These are phyloP conservation scores for Syzygium malaccense DNA, from an alignment of 441 rosid species.

Conservation along the genomic window DNA sequence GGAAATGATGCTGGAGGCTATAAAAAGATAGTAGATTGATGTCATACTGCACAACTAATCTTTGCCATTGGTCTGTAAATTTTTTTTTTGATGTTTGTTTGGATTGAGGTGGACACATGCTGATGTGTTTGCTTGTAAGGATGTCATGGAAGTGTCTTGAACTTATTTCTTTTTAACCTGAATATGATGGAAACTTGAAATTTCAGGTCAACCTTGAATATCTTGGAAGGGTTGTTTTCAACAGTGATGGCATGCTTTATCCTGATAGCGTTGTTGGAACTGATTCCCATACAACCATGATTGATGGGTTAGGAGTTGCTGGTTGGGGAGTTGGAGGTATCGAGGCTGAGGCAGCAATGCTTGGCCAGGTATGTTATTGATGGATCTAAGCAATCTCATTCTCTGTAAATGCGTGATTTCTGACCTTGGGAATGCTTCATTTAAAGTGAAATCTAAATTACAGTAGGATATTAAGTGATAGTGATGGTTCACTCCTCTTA, in stretches of 20 bases:
- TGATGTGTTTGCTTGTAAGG: background rate
- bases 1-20: background rate
- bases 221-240: conserved; percentile 96
- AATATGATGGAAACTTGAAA: conserved; percentile 8
- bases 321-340: conserved; percentile 99
- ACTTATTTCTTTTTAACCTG: background rate
- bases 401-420: background rate
- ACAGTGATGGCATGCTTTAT: conserved; percentile 63
- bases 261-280: conserved; percentile 99
- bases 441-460: background rate
- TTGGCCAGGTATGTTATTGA: conserved; percentile 79
- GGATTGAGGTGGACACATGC: background rate
- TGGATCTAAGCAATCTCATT: background rate
- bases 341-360: conserved; percentile 98
- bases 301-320: conserved; percentile 98
- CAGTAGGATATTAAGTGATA: background rate
- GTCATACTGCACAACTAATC: background rate
- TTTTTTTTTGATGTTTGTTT: background rate
- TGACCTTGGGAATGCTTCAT: background rate
- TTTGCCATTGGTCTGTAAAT: background rate
- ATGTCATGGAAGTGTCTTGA: background rate
- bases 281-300: conserved; percentile 99
- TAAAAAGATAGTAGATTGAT: background rate
- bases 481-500: background rate
- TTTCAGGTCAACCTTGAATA: conserved; percentile 96